These are phyloP conservation scores for Aspergillus neotritici DNA, from an alignment of 2,329 filamentous ascomycete genomes.

Conservation along the genomic window DNA sequence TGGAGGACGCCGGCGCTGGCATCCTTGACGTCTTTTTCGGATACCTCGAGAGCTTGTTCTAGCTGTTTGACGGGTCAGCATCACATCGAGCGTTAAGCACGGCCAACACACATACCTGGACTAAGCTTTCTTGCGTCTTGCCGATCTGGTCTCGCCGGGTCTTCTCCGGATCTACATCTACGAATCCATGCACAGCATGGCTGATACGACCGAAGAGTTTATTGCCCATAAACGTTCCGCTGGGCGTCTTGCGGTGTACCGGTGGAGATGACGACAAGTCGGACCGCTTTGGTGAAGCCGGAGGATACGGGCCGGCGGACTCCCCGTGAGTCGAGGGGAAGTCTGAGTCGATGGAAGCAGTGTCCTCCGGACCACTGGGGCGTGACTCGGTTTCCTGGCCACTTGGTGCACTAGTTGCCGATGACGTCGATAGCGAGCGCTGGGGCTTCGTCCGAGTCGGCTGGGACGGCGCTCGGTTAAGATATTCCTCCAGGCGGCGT, in stretches of 20 bases:
- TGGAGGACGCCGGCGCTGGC: slow-evolving; percentile 82
- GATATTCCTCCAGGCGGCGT: slow-evolving; percentile 86
- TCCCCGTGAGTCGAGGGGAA: slow-evolving; percentile 87
- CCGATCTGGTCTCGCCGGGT: slow-evolving; percentile 89
- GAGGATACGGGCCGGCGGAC: slow-evolving; percentile 54
- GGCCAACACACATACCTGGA: slow-evolving; percentile 40
- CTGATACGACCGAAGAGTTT: slow-evolving; percentile 92
- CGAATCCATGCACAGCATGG: slow-evolving; percentile 92
- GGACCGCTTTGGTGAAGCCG: slow-evolving; percentile 60
- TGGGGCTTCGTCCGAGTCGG: slow-evolving; percentile 45
- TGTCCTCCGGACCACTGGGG: slow-evolving; percentile 64
- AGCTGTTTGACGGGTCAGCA: slow-evolving; percentile 50
- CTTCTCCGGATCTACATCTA: slow-evolving; percentile 90
- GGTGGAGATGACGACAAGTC: slow-evolving; percentile 31
- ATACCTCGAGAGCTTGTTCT: slow-evolving; percentile 82
- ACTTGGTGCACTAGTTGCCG: slow-evolving; percentile 37
- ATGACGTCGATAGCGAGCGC: slow-evolving; percentile 59
- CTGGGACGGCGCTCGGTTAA: slow-evolving; percentile 57
- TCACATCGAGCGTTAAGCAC: slow-evolving; percentile 5
- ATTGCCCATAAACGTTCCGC: slow-evolving; percentile 85
- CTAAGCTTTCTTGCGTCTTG: slow-evolving; percentile 85
- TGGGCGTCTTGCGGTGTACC: slow-evolving; percentile 71
- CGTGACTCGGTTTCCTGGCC: slow-evolving; percentile 41
- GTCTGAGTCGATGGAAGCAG: slow-evolving; percentile 88
- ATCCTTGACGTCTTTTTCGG: slow-evolving; percentile 87